These are phyloP conservation scores for Spathaspora jeffriesii DNA, from an alignment of 1,139 yeast genomes.

Conservation along the genomic window DNA sequence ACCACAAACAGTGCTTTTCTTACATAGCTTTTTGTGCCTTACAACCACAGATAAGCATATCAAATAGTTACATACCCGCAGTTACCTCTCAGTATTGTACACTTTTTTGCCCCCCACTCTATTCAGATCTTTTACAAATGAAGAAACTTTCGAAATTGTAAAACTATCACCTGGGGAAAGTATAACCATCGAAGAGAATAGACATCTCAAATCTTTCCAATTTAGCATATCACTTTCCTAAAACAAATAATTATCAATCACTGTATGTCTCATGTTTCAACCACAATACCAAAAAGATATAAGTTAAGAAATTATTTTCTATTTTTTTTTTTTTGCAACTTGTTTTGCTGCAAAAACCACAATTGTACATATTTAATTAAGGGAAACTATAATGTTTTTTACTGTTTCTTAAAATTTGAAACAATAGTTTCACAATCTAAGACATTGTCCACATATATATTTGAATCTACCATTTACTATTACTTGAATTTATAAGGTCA, in stretches of 20 bases:
- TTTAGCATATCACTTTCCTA: constrained; percentile 1
- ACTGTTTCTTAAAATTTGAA: not conserved
- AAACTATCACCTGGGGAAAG: not conserved
- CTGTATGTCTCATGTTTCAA: not conserved
- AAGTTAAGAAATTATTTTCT: not conserved
- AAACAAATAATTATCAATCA: not conserved
- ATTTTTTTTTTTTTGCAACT: constrained; percentile 1
- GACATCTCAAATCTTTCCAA: not conserved
- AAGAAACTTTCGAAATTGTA: not conserved
- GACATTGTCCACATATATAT: not conserved
- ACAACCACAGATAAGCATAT: not conserved
- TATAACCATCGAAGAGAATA: not conserved
- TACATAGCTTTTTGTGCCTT: no score
- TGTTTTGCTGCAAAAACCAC: not conserved
- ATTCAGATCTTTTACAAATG: not conserved
- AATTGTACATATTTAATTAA: not conserved
- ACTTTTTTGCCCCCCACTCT: not conserved
- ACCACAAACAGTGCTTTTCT: no score
- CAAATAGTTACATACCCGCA: not conserved
- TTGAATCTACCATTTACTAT: not conserved
- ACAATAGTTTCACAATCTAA: constrained; percentile 1
- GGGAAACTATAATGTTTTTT: not conserved
- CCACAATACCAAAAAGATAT: not conserved
- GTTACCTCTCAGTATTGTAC: no score
- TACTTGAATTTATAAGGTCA: no score